Evolutionary conservation across 805 yeast species (phyloP).

Genomic region (Candida maltosa): DNA sequence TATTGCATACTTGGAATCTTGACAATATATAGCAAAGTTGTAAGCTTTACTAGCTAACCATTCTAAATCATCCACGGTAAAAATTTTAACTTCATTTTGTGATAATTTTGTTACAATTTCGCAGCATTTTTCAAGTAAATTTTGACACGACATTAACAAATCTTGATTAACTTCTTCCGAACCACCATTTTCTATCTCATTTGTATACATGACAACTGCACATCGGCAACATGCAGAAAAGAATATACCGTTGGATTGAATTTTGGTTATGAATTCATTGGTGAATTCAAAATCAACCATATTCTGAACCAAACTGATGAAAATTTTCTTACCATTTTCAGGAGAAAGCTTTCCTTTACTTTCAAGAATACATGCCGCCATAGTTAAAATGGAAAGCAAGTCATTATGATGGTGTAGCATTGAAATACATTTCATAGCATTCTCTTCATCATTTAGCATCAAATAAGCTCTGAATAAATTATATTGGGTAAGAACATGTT

Average conservation of each 20-base stretch:
- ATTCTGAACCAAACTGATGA: not conserved
- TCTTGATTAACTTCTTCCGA: not conserved
- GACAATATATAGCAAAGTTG: conserved; percentile 2
- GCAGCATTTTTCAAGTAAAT: conserved; percentile 1
- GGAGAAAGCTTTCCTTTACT: not conserved
- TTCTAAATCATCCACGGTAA: conserved; percentile 4
- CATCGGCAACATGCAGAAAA: conserved; percentile 5
- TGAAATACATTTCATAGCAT: not conserved
- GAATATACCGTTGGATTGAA: not conserved
- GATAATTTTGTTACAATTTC: not conserved
- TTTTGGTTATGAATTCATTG: not conserved
- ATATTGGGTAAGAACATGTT: conserved; percentile 2
- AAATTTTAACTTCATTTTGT: not conserved
- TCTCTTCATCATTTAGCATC: not conserved
- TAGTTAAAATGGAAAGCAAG: not conserved
- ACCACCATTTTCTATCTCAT: conserved; percentile 3
- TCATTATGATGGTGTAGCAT: not conserved
- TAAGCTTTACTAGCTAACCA: conserved; percentile 3
- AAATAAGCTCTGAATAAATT: conserved; percentile 3
- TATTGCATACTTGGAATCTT: not conserved
- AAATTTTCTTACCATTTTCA: not conserved
- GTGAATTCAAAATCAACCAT: not conserved
- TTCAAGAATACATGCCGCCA: conserved; percentile 6
- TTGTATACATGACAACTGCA: conserved; percentile 1
- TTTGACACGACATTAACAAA: no score